Evolutionary conservation across 179 eudicot species (phyloP).

Genomic region (Camellia oleifera): DNA sequence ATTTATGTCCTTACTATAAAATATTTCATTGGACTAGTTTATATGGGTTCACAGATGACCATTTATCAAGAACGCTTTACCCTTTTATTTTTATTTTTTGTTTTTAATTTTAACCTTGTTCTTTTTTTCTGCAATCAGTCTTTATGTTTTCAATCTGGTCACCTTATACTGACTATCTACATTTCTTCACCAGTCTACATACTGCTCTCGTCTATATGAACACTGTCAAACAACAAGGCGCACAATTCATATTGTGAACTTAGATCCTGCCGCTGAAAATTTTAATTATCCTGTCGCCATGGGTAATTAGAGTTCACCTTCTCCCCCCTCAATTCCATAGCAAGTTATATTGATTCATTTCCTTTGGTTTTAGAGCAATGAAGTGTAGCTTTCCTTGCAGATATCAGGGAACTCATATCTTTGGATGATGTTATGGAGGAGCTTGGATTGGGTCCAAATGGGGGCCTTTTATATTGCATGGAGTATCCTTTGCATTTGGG

Average conservation of each 20-base stretch:
- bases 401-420: constrained; percentile 79
- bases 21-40: background rate
- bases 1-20: background rate
- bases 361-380: background rate
- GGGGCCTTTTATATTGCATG: constrained; percentile 94
- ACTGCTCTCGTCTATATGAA: constrained; percentile 79
- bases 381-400: constrained; percentile 22
- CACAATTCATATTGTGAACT: constrained; percentile 66
- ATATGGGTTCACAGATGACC: background rate
- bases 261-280: constrained; percentile 96
- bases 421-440: constrained; percentile 98
- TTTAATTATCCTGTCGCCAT: constrained; percentile 95
- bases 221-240: constrained; percentile 79
- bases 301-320: constrained; percentile 33
- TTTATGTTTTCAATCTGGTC: background rate
- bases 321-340: background rate
- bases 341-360: background rate
- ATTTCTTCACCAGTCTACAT: constrained; percentile 57
- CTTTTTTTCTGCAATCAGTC: no score
- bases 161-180: background rate
- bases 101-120: no score
- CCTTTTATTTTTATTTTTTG: background rate
- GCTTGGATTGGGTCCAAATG: constrained; percentile 88
- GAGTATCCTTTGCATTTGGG: constrained; percentile 51
- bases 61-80: background rate